Base-by-base conservation (phyloP, 345 rosid species). In the Streptanthus diversifolius region DNA sequence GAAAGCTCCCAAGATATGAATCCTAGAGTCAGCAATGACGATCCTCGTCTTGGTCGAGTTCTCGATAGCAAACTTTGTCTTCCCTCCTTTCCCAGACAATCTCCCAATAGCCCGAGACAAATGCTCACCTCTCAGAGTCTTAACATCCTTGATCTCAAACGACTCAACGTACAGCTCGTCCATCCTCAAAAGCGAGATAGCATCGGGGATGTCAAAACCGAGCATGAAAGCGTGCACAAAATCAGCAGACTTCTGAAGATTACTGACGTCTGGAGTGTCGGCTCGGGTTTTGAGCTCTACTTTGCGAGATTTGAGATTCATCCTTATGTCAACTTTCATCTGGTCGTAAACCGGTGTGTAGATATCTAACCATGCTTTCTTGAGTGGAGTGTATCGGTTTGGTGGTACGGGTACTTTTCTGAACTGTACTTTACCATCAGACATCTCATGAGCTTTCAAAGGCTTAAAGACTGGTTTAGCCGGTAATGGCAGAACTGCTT, bases 201-300 rank as follows among this genome's bases (percentile, higher is more conserved):
- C 98, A 48, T 92, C 95, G 0, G 81, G 66, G 5, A 86, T 86
- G 43, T 92, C 98, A 41, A 88, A 92, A 22, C 98, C 98, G 5
- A 92, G 61, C 97, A 88, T 87, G 80, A 90, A 90, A 8, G 93
- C 98, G n/a, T 87, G 97, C 5, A 90, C 91, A 27, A 90, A 92
- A 76, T 90, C 97, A 0, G 97, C 93, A 68, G 90, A 85, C 75
- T 85, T 92, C 74, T 88, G 97, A 5, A 92, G 88, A 79, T 86
- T 85, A 32, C 95, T 86, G 5, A 90, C 43, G 21, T 93, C 93
- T 0, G 97, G 92, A 8, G 96, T 90, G 79, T 88, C 93, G 3
- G 54, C 25, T 65, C 95, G 80, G 0, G 98, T 87, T 72, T 92
- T 90, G 64, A 92, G 71, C 63, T 90, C 97, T 6, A 93, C 88